Base-by-base conservation (phyloP, 305 asterid genomes). In the Striga hermonthica region DNA sequence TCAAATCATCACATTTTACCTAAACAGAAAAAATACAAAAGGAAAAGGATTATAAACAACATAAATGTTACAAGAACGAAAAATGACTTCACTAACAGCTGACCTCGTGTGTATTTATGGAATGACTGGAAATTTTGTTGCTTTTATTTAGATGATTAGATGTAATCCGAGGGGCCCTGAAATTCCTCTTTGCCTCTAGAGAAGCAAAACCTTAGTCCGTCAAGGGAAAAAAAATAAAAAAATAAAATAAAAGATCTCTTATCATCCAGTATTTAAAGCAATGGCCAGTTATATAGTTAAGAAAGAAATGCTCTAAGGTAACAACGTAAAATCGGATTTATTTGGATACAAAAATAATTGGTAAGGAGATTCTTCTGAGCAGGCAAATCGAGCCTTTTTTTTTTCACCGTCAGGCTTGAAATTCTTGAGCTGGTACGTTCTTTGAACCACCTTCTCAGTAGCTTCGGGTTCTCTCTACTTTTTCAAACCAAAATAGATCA, bases 331-430 rank as follows among this genome's bases (percentile, higher is more conserved):
- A 22, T 47, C 22, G 44, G 6, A 34, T 35, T 48, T 66, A 67
- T 54, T 64, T 66, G 97, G 97, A 92, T 89, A 92, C 97, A 89
- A 78, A 88, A 92, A 73, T 92, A 89, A 78, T 89, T 87, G 50
- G 96, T 92, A 65, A 92, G 80, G 43, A 89, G 91, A 78, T 89
- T 92, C 53, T 76, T 87, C 82, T 92, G 96, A 60, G 81, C 97
- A 13, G 96, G 97, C 81, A 92, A 82, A 74, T 87, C 97, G 8
- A 81, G 73, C 84, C 65, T 83, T 80, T 81, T 87, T 87, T 75
- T 73, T 83, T 76, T 71, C 89, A 73, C 79, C 76, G 40, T 80
- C 86, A 56, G 81, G 87, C 76, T 82, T 89, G 82, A 82, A 84
- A 74, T 62, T 74, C 76, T 83, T 81, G 74, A 74, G 76, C 66